These are phyloP conservation scores for Cyberlindnera maritima DNA, from an alignment of 805 yeast species.

Conservation along the genomic window DNA sequence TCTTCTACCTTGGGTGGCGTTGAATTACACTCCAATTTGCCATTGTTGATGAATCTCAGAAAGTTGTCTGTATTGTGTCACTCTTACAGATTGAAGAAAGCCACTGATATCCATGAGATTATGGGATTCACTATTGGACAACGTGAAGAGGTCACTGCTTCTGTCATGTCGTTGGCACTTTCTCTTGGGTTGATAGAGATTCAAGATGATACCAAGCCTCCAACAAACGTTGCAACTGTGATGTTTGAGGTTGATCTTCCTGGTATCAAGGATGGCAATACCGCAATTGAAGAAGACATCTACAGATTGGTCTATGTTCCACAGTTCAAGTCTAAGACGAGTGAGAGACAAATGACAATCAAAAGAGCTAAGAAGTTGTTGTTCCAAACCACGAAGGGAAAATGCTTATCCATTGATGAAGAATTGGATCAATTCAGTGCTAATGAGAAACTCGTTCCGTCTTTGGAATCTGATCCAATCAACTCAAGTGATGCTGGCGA, in stretches of 20 bases:
- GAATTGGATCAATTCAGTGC: conserved; percentile 8
- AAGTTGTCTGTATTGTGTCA: conserved; percentile 31
- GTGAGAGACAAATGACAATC: background rate
- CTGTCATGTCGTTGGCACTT: conserved; percentile 15
- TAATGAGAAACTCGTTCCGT: background rate
- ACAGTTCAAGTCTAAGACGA: background rate
- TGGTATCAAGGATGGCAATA: conserved; percentile 9
- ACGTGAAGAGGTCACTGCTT: conserved; percentile 3
- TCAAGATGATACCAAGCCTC: background rate
- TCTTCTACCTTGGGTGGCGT: conserved; percentile 19
- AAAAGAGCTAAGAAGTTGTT: conserved; percentile 2
- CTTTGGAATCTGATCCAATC: background rate
- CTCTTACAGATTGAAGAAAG: conserved; percentile 22
- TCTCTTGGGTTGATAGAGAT: background rate
- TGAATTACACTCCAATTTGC: conserved; percentile 20
- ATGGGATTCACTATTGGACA: conserved; percentile 21
- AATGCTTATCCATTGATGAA: conserved; percentile 16
- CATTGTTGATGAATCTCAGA: conserved; percentile 35
- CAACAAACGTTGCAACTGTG: background rate
- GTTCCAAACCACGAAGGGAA: conserved; percentile 13
- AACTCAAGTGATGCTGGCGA: conserved; percentile 7
- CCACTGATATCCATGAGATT: conserved; percentile 12
- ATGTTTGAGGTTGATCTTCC: conserved; percentile 4
- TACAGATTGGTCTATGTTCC: background rate
- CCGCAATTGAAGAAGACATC: conserved; percentile 1